These are phyloP conservation scores for button mushroom (Agaricus bisporus) DNA, from an alignment of 768 basidiomycete genomes.

Conservation along the genomic window DNA sequence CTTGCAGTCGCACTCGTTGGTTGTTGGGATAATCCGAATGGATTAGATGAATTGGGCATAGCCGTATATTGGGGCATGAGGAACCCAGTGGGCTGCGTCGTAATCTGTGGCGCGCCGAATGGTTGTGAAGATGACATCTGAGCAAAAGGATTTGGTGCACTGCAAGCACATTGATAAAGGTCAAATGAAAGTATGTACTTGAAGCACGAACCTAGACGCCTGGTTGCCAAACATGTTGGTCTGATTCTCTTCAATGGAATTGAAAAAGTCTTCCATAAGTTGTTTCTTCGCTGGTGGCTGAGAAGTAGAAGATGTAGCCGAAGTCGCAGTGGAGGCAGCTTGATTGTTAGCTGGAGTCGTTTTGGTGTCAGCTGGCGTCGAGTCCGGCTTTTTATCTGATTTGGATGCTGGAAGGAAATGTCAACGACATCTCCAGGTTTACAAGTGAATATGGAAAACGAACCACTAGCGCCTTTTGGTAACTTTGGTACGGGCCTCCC, in stretches of 20 bases:
- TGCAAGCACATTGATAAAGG: conserved; percentile 33
- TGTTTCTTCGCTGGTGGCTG: conserved; percentile 34
- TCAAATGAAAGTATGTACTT: not conserved
- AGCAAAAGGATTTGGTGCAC: conserved; percentile 75
- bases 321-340: conserved; percentile 14
- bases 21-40: conserved; percentile 39
- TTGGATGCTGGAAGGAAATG: not conserved
- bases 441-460: not conserved
- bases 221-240: conserved; percentile 65
- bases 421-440: not conserved
- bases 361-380: not conserved
- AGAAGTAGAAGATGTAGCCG: conserved; percentile 11
- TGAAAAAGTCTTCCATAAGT: conserved; percentile 79
- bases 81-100: conserved; percentile 56
- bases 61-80: conserved; percentile 41
- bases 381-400: not conserved
- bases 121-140: conserved; percentile 48
- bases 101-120: conserved; percentile 34
- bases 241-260: conserved; percentile 78
- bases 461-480: not conserved
- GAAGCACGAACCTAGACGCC: conserved; percentile 41
- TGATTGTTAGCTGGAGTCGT: not conserved
- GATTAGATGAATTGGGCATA: conserved; percentile 37
- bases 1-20: conserved; percentile 22
- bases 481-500: conserved; percentile 9